Conservation (phyloP, 1,139 yeast genomes). For the Hansenula sp. region DNA sequence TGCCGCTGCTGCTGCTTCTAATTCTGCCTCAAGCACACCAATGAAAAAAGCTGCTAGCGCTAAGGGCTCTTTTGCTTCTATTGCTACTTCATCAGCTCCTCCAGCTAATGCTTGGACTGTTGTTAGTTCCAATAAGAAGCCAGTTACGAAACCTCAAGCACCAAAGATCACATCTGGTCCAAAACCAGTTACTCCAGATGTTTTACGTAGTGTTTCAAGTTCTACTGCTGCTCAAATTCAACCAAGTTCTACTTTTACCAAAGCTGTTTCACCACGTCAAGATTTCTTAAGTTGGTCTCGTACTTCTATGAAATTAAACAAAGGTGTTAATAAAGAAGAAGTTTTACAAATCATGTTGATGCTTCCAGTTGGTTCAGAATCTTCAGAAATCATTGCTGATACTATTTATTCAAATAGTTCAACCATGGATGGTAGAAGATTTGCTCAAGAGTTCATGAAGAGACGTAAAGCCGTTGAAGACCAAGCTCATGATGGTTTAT, state of each 20-base stretch:
- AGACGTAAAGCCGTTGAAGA: constrained; percentile 70
- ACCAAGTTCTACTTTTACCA: constrained; percentile 23
- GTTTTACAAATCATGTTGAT: constrained; percentile 76
- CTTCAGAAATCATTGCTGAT: constrained; percentile 84
- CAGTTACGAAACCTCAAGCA: constrained; percentile 15
- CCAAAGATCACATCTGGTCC: constrained; percentile 10
- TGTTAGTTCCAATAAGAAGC: constrained; percentile 21
- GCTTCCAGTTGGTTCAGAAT: constrained; percentile 69
- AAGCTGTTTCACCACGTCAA: constrained; percentile 37
- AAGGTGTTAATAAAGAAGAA: constrained; percentile 71
- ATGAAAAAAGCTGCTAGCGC: constrained; percentile 4
- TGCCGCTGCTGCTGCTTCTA: constrained; percentile 27
- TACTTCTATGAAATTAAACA: constrained; percentile 64
- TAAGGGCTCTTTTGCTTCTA: constrained; percentile 19
- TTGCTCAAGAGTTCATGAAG: constrained; percentile 84
- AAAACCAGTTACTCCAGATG: constrained; percentile 34
- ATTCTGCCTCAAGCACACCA: constrained; percentile 6
- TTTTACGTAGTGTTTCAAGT: constrained; percentile 43
- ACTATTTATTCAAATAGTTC: constrained; percentile 88
- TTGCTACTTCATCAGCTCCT: constrained; percentile 12
- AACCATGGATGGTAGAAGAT: constrained; percentile 92
- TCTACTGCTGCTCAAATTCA: constrained; percentile 27
- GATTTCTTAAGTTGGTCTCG: constrained; percentile 88
- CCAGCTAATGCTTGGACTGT: constrained; percentile 31
- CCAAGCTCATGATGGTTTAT: constrained; percentile 49